Evolutionary conservation across 2,329 filamentous ascomycete genomes (phyloP), one percentile per base, ranked within the genome.

Genomic region (Paraconiothyrium sp.): DNA sequence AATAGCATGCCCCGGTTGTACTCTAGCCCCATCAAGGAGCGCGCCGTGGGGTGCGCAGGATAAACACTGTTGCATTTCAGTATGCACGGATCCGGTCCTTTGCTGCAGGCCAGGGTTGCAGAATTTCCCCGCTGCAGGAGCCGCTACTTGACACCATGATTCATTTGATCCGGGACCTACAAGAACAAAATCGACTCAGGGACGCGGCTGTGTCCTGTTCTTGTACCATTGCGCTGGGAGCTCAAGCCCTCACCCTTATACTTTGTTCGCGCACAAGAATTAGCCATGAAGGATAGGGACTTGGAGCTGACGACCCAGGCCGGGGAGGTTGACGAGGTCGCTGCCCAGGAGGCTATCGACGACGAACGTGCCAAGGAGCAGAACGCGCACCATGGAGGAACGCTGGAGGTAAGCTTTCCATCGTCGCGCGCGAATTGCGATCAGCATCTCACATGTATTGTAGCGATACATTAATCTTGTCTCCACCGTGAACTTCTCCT

Each of bases 391-490:
- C 41, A 44, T n/a, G 65, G 64, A 30, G 66, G 62, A 14, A 54
- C 61, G 47, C 62, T 69, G 20, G 67, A 69, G 55, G 67, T 69
- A 61, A 54, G 58, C 24, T n/a, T 24, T 57, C 60, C 22, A 51
- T 46, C 20, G 11, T 16, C 13, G n/a, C 24, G 37, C 11, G 16
- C 44, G 34, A 27, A 51, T 35, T 37, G 20, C 14, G 14, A 35
- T 52, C 47, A 35, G 39, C 49, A 14, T 27, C 56, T 62, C 24
- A 62, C 27, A n/a, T 24, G 3, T 39, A 3, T 54, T 34, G 22
- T 35, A 73, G 66, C 57, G 67, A 50, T 74, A 73, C 62, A 74
- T 74, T 61, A 72, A 69, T 44, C 54, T 62, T 14, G 39, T 68
- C 2, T 67, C 69, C 7, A 62, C 66, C 6, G 60, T 71, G 46